Evolutionary conservation across 768 basidiomycete genomes (phyloP), one percentile per base, ranked within the genome.

Genomic region (Lactifluus rugatus): DNA sequence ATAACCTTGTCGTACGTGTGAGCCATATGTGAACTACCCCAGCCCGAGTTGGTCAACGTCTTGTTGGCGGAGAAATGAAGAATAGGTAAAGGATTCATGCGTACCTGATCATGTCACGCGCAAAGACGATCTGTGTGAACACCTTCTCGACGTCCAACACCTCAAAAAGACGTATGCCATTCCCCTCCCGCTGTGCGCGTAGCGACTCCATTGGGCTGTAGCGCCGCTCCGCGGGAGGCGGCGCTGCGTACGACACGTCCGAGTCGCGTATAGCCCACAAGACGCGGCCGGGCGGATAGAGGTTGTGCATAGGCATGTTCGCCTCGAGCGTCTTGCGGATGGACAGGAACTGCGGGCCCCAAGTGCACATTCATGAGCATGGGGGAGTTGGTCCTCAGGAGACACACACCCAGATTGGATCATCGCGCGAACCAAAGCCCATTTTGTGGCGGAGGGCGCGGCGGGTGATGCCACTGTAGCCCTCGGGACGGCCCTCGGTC

Each of bases 311-410:
- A 49, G 81, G 68, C 89, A 92, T 91, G 58, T 87, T 89, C 46
- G 88, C 89, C 68, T 91, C 87, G 0, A 92, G 76, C 2, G 89
- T 90, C 75, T 88, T 91, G 46, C 89, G 81, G 57, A 87, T 79
- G 0, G 87, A 80, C 39, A 91, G 73, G 66, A 92, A 89, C 89
- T 91, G 55, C 25, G 16, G n/a, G n/a, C n/a, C 34, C 34, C 28
- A 36, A 13, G 21, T 2, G 21, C 13, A 32, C 6, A 17, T 25
- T 16, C 45, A 37, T 45, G 36, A 56, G n/a, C 21, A 36, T 3
- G 42, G 39, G 19, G 17, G 9, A 5, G 19, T 34, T 21, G 28
- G 28, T 5, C n/a, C n/a, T n/a, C 5, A 48, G 14, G 41, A 36
- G 13, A n/a, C 6, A 47, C 58, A 23, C 46, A 62, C 60, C 49